Evolutionary conservation across 2,329 filamentous ascomycete genomes (phyloP).

Genomic region (Macrophomina tecta): DNA sequence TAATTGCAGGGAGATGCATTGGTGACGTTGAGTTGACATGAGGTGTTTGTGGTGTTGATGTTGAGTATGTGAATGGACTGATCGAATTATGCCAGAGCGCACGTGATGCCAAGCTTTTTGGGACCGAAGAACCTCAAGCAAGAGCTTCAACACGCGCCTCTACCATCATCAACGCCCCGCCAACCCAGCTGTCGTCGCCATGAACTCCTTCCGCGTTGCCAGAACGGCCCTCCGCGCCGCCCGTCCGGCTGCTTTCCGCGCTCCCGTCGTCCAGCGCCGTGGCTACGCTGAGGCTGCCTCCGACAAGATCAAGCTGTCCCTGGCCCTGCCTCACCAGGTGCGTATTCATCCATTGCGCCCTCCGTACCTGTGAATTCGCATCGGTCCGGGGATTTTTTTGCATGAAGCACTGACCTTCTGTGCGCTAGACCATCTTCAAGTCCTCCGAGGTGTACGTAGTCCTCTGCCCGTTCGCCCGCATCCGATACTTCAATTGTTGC

Average conservation of each 20-base stretch:
- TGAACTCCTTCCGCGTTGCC: slow-evolving; percentile 95
- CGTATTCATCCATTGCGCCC: slow-evolving; percentile 43
- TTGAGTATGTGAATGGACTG: not conserved
- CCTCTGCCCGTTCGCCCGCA: slow-evolving; percentile 38
- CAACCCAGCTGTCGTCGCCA: slow-evolving; percentile 51
- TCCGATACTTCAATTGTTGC: slow-evolving; percentile 28
- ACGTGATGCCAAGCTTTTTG: slow-evolving; percentile 29
- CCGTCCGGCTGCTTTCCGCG: slow-evolving; percentile 74
- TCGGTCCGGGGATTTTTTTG: not conserved
- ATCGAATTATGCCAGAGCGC: not conserved
- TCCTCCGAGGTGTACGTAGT: slow-evolving; percentile 71
- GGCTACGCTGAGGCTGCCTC: slow-evolving; percentile 73
- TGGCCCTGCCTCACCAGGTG: slow-evolving; percentile 98
- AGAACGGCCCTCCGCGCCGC: slow-evolving; percentile 83
- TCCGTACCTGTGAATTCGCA: not conserved
- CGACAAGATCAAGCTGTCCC: slow-evolving; percentile 88
- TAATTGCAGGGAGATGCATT: no score
- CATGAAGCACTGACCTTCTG: not conserved
- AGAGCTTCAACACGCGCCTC: slow-evolving; percentile 14
- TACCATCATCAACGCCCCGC: slow-evolving; percentile 25
- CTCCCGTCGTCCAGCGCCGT: slow-evolving; percentile 76
- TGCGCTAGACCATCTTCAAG: slow-evolving; percentile 69
- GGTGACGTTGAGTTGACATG: not conserved
- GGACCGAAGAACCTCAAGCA: slow-evolving; percentile 26
- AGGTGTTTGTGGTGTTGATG: not conserved